These are phyloP conservation scores for Phlyctochytrium arcticum DNA, from an alignment of 192 early-diverging fungal genomes.

Conservation along the genomic window DNA sequence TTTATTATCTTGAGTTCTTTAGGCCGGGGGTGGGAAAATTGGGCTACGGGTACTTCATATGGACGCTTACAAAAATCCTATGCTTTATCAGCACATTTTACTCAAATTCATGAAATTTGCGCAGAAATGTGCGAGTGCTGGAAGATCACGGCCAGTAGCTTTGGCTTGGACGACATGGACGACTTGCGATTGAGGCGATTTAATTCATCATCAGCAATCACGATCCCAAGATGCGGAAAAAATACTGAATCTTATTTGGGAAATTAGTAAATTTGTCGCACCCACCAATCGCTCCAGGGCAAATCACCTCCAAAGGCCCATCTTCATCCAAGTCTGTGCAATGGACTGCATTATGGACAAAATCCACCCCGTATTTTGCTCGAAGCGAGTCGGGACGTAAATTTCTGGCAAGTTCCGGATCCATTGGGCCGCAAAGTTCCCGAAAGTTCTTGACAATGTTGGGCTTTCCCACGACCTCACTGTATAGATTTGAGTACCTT, in stretches of 20 bases:
- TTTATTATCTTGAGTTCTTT: too few species aligned
- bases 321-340: slow-evolving; percentile 58
- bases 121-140: too few species aligned
- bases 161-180: too few species aligned
- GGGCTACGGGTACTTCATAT: too few species aligned
- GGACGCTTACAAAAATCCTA: too few species aligned
- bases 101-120: too few species aligned
- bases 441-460: slow-evolving; percentile 44
- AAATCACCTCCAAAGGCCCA: slow-evolving; percentile 46
- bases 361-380: slow-evolving; percentile 46
- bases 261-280: background rate
- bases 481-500: background rate
- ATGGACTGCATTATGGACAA: slow-evolving; percentile 53
- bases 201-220: too few species aligned
- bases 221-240: slow-evolving; percentile 44
- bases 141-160: too few species aligned
- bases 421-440: slow-evolving; percentile 47
- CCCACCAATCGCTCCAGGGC: background rate
- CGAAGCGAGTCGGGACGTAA: slow-evolving; percentile 46
- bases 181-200: too few species aligned
- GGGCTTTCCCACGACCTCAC: slow-evolving; percentile 20
- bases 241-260: slow-evolving; percentile 34
- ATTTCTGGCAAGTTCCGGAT: slow-evolving; percentile 43
- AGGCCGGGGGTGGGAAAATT: too few species aligned
- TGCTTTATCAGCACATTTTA: too few species aligned